Base-by-base conservation (phyloP, 2,329 filamentous ascomycete genomes). In the Colletotrichum sp. region DNA sequence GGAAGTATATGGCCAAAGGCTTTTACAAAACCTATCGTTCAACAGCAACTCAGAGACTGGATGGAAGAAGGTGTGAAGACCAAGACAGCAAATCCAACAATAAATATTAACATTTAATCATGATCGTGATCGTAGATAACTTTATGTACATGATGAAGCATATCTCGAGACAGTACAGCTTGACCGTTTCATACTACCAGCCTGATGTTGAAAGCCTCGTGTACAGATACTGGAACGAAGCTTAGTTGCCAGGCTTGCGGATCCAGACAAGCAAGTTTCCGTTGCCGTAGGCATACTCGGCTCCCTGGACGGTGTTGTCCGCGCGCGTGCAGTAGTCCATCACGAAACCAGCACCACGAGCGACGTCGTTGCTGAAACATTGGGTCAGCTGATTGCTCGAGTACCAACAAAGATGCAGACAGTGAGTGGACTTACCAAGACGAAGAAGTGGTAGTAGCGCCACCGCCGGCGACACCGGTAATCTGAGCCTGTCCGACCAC, bases 321-420 rank as follows among this genome's bases (percentile, higher is more conserved):
- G 72, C 72, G 15, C 75, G 72, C 24, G 63, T 68, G 66, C 75
- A 77, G 24, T 18, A 18, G 60, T 77, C 75, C 68, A 77, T 75
- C 8, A 77, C 66, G 44, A 15, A 52, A 4, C 73, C 75, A 12
- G 68, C 75, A 44, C 63, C 69, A 16, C 75, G 72, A n/a, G 75
- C 75, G 30, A 77, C 72, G 15, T 77, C 69, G n/a, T 72, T 68
- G 69, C 75, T 76, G 8, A 0, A 34, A 8, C 2, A 9, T 10
- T 10, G 3, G 1, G 44, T 63, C 15, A 73, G 55, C 44, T 34
- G 15, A 8, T 10, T 1, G 28, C 24, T 16, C 9, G 18, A 10
- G 44, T 0, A 62, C 3, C 18, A 7, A 4, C 24, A 59, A 16
- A 32, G 2, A 22, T 13, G 13, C 15, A 26, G 2, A 28, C 1